Base-by-base conservation (phyloP, 805 yeast genomes). In the Candida anglica region DNA sequence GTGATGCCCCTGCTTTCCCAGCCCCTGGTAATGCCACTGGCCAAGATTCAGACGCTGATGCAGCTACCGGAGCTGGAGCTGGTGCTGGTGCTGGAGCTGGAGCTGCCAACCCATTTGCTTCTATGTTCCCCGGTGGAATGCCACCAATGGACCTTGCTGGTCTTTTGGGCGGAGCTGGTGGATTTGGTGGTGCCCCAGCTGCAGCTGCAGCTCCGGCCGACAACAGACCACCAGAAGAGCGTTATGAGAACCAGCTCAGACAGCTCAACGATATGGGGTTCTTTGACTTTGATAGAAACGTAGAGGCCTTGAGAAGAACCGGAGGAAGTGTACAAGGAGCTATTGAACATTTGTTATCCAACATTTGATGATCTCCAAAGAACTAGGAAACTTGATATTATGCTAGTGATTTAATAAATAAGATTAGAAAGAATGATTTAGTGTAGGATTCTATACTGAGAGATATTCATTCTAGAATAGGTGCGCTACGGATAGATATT, bases 301-400 rank as follows among this genome's bases (percentile, higher is more conserved):
- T 93, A 16, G 80, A 79, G 19, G 98, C 98, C 2, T 72, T 93
- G 49, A 79, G 97, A 66, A 79, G 98, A 63, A 79, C 91, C 36
- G 98, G 98, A 21, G 98, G 98, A 6, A 86, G 89, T 42, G 97
- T 91, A 17, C 96, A 91, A 63, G 97, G 97, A 29, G 98, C 98
- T 8, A 71, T 91, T 33, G 97, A 91, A 59, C 85, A 86, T 34
- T 66, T 89, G 47, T 71, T 89, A 38, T 46, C 48, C 20, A 49
- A 41, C 35, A 36, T 32, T 25, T 48, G 39, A 40, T 14, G 23
- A 19, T 15, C 15, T 9, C 14, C 17, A 8, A 11, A 18, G 11
- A 19, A 27, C 11, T 16, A 9, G 11, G 11, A 24, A 19, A 29
- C 4, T 4, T 19, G 16, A 29, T 13, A n/a, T n/a, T n/a, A n/a